phyloP scores from a whole-genome alignment of 768 basidiomycete species.

The Xerocomellus chrysenteron region DNA sequence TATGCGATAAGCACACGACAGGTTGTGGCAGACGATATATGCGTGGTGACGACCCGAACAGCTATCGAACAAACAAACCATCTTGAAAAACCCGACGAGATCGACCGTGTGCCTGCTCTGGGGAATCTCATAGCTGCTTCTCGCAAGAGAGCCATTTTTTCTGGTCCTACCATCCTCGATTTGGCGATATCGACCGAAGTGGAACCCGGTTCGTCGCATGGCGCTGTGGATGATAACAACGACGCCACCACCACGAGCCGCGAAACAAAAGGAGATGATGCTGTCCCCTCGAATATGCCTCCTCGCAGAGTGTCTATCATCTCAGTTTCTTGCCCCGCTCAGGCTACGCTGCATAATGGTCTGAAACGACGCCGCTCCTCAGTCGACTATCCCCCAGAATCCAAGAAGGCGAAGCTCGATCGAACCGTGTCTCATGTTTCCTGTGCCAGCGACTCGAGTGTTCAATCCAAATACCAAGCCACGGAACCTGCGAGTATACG shows the following conservation, averaged over 20 bases:
- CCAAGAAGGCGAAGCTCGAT: constrained; percentile 23
- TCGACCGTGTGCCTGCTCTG: background rate
- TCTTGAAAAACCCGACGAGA: background rate
- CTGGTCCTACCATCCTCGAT: background rate
- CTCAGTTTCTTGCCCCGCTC: background rate
- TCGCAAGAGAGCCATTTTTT: background rate
- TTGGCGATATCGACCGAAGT: background rate
- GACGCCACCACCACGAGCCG: background rate
- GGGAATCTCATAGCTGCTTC: background rate
- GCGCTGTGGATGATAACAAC: background rate
- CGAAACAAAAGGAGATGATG: background rate
- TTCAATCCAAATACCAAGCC: constrained; percentile 20
- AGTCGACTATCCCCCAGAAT: background rate
- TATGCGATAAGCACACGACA: background rate
- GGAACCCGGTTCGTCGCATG: background rate
- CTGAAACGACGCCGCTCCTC: constrained; percentile 20
- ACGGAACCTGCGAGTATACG: constrained; percentile 41
- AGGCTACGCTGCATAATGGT: background rate
- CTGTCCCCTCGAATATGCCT: background rate
- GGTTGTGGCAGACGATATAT: constrained; percentile 8
- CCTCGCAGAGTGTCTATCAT: background rate
- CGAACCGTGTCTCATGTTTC: background rate
- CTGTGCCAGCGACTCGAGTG: background rate
- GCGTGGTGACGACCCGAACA: background rate
- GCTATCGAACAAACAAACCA: background rate